Evolutionary conservation across 2,329 filamentous ascomycete species (phyloP).

Genomic region (Fusarium sp.): DNA sequence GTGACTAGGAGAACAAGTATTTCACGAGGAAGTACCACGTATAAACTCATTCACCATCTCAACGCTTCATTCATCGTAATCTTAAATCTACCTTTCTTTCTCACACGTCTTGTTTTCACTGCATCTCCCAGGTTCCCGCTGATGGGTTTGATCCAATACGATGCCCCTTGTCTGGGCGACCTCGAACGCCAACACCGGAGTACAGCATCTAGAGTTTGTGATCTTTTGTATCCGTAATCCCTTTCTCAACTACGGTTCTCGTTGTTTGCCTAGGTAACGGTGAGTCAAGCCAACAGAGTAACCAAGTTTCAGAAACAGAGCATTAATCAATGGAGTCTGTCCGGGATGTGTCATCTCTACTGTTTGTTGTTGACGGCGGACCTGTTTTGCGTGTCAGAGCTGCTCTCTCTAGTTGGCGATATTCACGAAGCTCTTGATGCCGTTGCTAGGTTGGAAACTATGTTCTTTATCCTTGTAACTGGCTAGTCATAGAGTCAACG

Average conservation of each 20-base stretch:
- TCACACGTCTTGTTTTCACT: not conserved
- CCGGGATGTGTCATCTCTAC: not conserved
- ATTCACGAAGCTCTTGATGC: not conserved
- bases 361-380: no score
- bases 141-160: not conserved
- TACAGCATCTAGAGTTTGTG: not conserved
- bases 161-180: not conserved
- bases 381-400: no score
- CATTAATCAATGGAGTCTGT: accelerated
- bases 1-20: not conserved
- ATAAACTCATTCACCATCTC: not conserved
- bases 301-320: not conserved
- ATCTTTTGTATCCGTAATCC: not conserved
- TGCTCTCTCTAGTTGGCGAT: not conserved
- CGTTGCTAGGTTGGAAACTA: not conserved
- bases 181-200: not conserved
- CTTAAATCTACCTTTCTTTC: not conserved
- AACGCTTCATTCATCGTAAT: not conserved
- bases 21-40: not conserved
- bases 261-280: not conserved
- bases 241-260: not conserved
- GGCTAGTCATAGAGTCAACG: no score
- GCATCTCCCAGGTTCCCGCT: not conserved
- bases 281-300: not conserved
- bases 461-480: not conserved